phyloP scores from a whole-genome alignment of 345 rosid genomes.

The Lepidium didymum region DNA sequence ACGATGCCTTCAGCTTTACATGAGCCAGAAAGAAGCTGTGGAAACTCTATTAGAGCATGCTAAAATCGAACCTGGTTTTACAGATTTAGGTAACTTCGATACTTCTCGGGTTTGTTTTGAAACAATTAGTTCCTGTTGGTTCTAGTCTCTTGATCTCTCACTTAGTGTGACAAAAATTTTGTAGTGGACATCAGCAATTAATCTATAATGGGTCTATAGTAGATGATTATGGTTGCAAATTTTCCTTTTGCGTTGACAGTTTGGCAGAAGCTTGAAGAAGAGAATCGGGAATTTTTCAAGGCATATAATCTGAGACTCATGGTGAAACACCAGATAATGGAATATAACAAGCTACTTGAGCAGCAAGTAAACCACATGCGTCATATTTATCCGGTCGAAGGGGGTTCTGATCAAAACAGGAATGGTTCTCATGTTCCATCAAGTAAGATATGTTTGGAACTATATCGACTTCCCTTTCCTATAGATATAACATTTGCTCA shows the following conservation, averaged over 20 bases:
- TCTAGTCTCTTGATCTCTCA: not conserved
- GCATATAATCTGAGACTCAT: conserved; percentile 79
- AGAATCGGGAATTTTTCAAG: conserved; percentile 76
- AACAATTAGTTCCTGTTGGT: not conserved
- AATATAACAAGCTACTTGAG: conserved; percentile 85
- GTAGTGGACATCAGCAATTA: not conserved
- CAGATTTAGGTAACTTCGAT: conserved; percentile 58
- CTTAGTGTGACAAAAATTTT: not conserved
- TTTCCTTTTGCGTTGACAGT: conserved; percentile 37
- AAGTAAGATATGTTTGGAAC: conserved; percentile 38
- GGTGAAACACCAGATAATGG: conserved; percentile 78
- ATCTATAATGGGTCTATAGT: not conserved
- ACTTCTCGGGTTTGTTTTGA: not conserved
- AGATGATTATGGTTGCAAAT: not conserved
- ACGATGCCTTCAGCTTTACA: conserved; percentile 83
- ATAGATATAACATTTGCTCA: not conserved
- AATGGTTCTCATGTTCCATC: conserved; percentile 57
- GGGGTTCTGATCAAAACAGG: conserved; percentile 40
- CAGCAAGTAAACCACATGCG: conserved; percentile 67
- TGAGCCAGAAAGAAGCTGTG: conserved; percentile 82
- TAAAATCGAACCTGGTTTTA: conserved; percentile 86
- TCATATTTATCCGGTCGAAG: conserved; percentile 52
- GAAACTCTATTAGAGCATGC: conserved; percentile 68
- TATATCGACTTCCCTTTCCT: not conserved
- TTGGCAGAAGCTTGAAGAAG: conserved; percentile 98